Base-by-base conservation (phyloP, 208 protist species). In the Trypanosoma brucei region DNA sequence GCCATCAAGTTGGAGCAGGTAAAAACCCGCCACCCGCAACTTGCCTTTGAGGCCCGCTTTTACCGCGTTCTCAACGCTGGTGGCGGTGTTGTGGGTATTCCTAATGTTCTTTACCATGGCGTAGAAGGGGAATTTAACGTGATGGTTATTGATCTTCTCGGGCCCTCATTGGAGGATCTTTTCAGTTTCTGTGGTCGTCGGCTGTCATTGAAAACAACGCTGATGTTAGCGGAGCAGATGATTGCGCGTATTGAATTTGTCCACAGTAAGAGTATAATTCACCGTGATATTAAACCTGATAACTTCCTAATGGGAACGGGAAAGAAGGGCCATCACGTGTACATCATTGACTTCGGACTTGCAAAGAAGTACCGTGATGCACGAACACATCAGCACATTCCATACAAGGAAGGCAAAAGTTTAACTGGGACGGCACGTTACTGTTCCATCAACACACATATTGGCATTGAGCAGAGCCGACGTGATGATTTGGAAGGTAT, bases 391-490 rank as follows among this genome's bases (percentile, higher is more conserved):
- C 70, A 94, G 67, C 99, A 99, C 84, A 99, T 99, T 54, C 94
- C 98, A 1, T 99, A 99, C 78, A 88, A 96, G 57, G 98, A 99
- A 67, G 92, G 98, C 68, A 99, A 99, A 84, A 97, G 88, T 55
- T 81, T 99, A 4, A 99, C 98, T 11, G 99, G 99, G 42, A 99
- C 99, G 31, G 98, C 98, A 9, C 87, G 98, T 40, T 99, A 99
- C 83, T 98, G 98, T 50, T 96, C 84, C 49, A 98, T 99, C 66
- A 99, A 99, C 88, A 99, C 98, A 9, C 99, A 99, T 81, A 74
- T 99, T 38, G 98, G 98, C 52, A 98, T 98, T 45, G 98, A 98
- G 80, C 90, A 96, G 82, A 85, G 81, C 72, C 80, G 98, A 30
- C 82, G 98, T 40, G 98, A 99, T 65, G 98, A 99, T 75, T 79